Conservation (phyloP, 257 asterid genomes). For the Nicotiana paniculata region DNA sequence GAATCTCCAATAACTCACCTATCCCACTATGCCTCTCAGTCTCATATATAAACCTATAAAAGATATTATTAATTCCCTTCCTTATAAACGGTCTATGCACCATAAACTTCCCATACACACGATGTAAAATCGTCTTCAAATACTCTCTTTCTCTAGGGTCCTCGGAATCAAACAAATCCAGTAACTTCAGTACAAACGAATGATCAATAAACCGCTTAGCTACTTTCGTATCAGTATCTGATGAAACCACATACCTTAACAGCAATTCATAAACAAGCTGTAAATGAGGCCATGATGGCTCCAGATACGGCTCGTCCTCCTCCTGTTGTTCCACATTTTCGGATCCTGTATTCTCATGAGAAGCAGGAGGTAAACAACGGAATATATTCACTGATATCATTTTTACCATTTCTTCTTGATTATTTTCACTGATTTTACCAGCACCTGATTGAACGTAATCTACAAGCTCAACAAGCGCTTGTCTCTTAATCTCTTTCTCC, state of each 20-base stretch:
- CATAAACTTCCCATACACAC: constrained; percentile 32
- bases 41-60: constrained; percentile 26
- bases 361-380: constrained; percentile 19
- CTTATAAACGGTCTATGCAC: constrained; percentile 28
- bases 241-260: constrained; percentile 20
- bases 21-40: constrained; percentile 28
- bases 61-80: constrained; percentile 19
- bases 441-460: constrained; percentile 23
- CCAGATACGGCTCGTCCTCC: constrained; percentile 22
- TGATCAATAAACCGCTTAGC: constrained; percentile 28
- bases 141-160: constrained; percentile 24
- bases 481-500: constrained; percentile 26
- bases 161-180: constrained; percentile 29
- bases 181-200: constrained; percentile 20
- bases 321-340: constrained; percentile 22
- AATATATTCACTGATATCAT: constrained; percentile 22
- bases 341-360: constrained; percentile 25
- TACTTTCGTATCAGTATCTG: constrained; percentile 25
- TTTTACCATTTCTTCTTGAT: constrained; percentile 18
- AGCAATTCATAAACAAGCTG: constrained; percentile 28
- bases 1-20: constrained; percentile 23
- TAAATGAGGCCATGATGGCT: constrained; percentile 29
- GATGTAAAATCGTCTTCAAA: constrained; percentile 22
- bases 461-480: constrained; percentile 17
- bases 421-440: constrained; percentile 13